phyloP scores from a whole-genome alignment of 768 basidiomycete genomes.

The Crucibulum laeve region DNA sequence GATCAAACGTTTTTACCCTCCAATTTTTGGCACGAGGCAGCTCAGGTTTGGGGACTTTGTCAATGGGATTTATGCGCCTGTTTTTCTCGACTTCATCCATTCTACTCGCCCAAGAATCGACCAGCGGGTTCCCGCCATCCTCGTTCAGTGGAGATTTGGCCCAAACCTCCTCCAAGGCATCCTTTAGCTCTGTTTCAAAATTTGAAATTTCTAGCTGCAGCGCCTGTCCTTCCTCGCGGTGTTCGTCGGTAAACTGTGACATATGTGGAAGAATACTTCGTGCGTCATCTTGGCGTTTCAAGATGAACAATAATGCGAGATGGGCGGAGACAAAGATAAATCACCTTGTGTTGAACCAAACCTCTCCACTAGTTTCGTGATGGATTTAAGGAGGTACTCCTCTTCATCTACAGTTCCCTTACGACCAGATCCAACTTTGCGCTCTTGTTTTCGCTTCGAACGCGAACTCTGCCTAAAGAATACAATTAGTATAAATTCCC shows the following conservation, averaged over 20 bases:
- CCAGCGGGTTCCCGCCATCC: conserved; percentile 15
- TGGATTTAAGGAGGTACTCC: conserved; percentile 83
- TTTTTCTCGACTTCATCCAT: conserved; percentile 52
- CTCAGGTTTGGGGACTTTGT: conserved; percentile 51
- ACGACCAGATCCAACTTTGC: conserved; percentile 82
- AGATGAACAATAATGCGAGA: conserved; percentile 3
- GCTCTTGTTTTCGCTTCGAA: conserved; percentile 80
- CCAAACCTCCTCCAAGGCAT: conserved; percentile 68
- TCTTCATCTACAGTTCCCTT: conserved; percentile 97
- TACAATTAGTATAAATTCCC: background rate
- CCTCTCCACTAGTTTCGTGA: conserved; percentile 68
- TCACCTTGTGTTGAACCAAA: conserved; percentile 62
- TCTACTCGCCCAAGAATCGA: conserved; percentile 45
- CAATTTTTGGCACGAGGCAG: conserved; percentile 31
- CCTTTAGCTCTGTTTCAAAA: conserved; percentile 54
- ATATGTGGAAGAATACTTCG: conserved; percentile 72
- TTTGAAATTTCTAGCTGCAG: conserved; percentile 57
- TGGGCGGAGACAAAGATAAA: conserved; percentile 8
- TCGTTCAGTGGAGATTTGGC: conserved; percentile 32
- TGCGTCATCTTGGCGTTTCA: conserved; percentile 52
- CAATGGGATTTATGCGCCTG: conserved; percentile 42
- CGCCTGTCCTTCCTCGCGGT: conserved; percentile 58
- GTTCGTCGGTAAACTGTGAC: conserved; percentile 60
- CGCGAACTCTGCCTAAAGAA: conserved; percentile 64
- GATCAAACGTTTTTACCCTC: conserved; percentile 38